Percentiles rank a stretch among this genome's conserved stretches.
These are phyloP conservation scores for Orbilia brochopaga DNA, from an alignment of 2,329 filamentous ascomycete species.

Conservation along the genomic window DNA sequence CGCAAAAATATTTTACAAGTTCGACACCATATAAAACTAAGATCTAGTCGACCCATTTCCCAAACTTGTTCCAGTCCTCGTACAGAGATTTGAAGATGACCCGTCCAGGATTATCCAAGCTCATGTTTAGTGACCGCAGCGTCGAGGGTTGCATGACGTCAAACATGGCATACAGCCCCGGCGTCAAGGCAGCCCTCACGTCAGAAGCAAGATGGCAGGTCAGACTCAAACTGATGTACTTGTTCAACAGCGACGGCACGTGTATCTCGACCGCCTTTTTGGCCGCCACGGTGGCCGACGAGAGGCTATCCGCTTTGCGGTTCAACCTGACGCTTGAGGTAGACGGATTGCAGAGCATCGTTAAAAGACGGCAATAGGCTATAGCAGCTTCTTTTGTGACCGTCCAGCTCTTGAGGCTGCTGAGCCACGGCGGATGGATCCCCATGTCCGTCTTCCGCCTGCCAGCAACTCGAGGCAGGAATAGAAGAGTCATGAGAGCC, in stretches of 20 bases:
- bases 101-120: constrained; percentile 39
- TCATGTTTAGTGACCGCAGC: constrained; percentile 34
- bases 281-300: constrained; percentile 35
- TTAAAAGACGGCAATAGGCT: constrained; percentile 38
- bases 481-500: constrained; percentile 32
- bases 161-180: constrained; percentile 47
- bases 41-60: constrained; percentile 36
- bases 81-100: constrained; percentile 44
- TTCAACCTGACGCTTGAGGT: constrained; percentile 43
- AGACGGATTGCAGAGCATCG: constrained; percentile 46
- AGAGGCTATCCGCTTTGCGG: constrained; percentile 36
- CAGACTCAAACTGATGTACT: constrained; percentile 37
- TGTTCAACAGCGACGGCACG: constrained; percentile 26
- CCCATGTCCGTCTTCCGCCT: constrained; percentile 26
- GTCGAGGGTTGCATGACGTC: constrained; percentile 41
- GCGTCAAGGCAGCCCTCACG: constrained; percentile 29
- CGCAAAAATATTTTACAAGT: neutral
- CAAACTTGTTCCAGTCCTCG: constrained; percentile 48
- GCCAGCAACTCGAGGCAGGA: constrained; percentile 19
- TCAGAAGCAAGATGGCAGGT: constrained; percentile 29
- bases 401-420: constrained; percentile 16
- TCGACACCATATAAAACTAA: neutral
- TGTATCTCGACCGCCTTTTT: constrained; percentile 36
- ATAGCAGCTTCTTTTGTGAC: constrained; percentile 27
- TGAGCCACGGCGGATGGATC: constrained; percentile 43